Conservation (phyloP, 371 early-diverging fungal genomes). For the Actinomortierella wolfii region DNA sequence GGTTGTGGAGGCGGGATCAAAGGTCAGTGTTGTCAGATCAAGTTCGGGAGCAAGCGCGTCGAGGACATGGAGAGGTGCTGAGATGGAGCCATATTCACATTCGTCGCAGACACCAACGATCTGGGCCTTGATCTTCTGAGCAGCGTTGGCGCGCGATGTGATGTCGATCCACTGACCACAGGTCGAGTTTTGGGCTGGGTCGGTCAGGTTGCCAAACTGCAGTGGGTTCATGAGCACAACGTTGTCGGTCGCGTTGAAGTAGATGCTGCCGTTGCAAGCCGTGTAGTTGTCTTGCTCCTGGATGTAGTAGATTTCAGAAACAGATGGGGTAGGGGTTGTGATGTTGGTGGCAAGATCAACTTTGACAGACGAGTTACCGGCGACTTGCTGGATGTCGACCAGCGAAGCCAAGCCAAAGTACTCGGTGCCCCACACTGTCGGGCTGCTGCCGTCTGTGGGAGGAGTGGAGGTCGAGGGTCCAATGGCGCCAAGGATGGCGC, state of each 20-base stretch:
- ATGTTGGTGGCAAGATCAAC: conserved; percentile 10
- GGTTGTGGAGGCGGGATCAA: conserved; percentile 13
- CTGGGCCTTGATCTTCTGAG: conserved; percentile 14
- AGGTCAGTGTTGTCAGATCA: conserved; percentile 14
- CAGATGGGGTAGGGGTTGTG: conserved; percentile 1
- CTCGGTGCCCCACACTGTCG: conserved; percentile 25
- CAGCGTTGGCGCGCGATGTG: conserved; percentile 25
- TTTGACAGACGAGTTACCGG: background rate
- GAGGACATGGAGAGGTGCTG: conserved; percentile 9
- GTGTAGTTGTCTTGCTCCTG: conserved; percentile 9
- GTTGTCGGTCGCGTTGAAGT: conserved; percentile 18
- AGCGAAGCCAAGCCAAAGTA: conserved; percentile 32
- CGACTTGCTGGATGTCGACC: conserved; percentile 15
- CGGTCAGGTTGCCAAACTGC: conserved; percentile 21
- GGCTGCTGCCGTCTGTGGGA: conserved; percentile 22
- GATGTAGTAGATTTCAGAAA: conserved; percentile 22
- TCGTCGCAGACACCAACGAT: conserved; percentile 38
- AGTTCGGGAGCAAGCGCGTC: conserved; percentile 11
- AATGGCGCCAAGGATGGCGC: conserved; percentile 27
- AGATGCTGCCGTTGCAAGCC: conserved; percentile 26
- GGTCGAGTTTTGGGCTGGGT: conserved; percentile 14
- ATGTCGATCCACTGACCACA: conserved; percentile 41
- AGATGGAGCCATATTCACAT: conserved; percentile 34
- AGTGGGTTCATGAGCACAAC: conserved; percentile 39
- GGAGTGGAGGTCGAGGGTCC: conserved; percentile 23